phyloP scores from a whole-genome alignment of 2,329 filamentous ascomycete species.

The Clarireedia hainanense region DNA sequence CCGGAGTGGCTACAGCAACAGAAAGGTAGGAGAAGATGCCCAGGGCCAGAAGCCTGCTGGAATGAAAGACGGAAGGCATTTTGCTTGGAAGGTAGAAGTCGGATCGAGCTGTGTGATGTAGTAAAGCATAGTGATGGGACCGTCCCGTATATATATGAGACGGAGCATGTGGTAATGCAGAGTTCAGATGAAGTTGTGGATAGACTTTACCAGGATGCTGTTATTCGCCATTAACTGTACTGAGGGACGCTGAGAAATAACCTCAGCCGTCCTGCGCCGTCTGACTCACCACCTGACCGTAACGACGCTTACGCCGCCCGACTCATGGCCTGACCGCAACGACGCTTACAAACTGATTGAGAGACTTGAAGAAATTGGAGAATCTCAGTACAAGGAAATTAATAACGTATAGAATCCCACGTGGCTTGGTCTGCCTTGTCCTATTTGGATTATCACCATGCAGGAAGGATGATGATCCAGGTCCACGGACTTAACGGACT shows the following conservation, averaged over 20 bases:
- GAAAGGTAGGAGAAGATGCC: neutral
- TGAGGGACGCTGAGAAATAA: neutral
- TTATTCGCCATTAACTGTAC: neutral
- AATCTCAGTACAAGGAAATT: no score
- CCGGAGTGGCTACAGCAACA: neutral
- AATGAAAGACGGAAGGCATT: neutral
- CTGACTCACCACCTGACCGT: neutral
- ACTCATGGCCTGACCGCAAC: neutral
- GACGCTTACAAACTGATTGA: neutral
- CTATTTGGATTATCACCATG: no score
- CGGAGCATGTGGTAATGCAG: no score
- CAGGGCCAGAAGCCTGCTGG: neutral
- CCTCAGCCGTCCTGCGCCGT: neutral
- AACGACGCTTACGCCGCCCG: neutral
- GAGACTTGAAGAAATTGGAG: no score
- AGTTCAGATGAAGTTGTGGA: neutral
- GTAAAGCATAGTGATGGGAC: no score
- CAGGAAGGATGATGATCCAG: no score
- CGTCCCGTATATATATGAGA: no score
- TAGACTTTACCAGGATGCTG: neutral
- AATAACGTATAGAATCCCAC: no score
- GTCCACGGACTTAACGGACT: no score
- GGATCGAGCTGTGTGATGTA: neutral
- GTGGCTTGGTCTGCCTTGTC: no score
- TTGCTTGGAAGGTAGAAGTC: neutral